Conservation (phyloP, 2,329 filamentous ascomycete species). For the Pyrenochaeta sp. region DNA sequence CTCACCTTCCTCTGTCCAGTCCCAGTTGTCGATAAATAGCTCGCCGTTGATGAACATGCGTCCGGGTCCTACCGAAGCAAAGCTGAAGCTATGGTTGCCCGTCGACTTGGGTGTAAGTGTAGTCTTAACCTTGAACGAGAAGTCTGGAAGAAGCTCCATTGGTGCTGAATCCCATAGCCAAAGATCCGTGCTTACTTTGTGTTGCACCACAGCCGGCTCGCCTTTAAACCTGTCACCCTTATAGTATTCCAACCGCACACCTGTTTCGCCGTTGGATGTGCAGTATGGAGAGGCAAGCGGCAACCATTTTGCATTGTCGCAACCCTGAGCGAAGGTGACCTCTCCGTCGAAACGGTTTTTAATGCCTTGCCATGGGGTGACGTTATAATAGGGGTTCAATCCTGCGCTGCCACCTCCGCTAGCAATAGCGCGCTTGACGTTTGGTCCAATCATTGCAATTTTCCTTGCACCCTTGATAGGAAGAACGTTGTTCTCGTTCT, state of each 20-base stretch:
- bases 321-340: constrained; percentile 68
- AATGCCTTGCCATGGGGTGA: constrained; percentile 71
- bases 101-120: constrained; percentile 66
- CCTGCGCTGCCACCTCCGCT: constrained; percentile 73
- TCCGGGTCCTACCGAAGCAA: constrained; percentile 73
- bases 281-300: constrained; percentile 69
- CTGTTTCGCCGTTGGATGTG: constrained; percentile 65
- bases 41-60: constrained; percentile 68
- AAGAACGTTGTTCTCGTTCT: constrained; percentile 68
- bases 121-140: constrained; percentile 71
- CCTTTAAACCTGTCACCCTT: constrained; percentile 70
- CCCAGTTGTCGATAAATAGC: constrained; percentile 70
- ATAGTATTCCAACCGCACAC: constrained; percentile 72
- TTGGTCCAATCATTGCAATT: constrained; percentile 73
- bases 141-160: constrained; percentile 67
- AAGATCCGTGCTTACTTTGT: constrained; percentile 70
- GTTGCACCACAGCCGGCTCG: constrained; percentile 64
- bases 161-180: constrained; percentile 77
- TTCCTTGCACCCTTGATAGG: constrained; percentile 66
- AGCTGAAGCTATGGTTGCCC: constrained; percentile 72
- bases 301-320: constrained; percentile 72
- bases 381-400: constrained; percentile 74
- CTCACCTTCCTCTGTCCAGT: constrained; percentile 74
- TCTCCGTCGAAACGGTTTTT: constrained; percentile 62
- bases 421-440: constrained; percentile 73